phyloP scores from a whole-genome alignment of 805 yeast genomes.

The Candida broadrunensis region DNA sequence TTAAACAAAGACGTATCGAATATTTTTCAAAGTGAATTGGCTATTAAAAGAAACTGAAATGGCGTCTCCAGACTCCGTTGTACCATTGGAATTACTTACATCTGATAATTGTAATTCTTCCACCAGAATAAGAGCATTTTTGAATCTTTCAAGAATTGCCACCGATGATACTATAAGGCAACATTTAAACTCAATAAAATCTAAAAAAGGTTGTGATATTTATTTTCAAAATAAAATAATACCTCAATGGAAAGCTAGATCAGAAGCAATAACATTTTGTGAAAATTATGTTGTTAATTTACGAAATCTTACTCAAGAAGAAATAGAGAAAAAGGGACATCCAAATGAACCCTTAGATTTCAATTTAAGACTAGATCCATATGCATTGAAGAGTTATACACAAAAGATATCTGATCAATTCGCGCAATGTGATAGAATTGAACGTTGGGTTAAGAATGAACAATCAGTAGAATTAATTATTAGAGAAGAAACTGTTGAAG shows the following conservation, averaged over 20 bases:
- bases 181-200: slow-evolving; percentile 30
- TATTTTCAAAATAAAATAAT: slow-evolving; percentile 24
- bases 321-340: neutral
- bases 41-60: neutral
- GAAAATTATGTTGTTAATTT: slow-evolving; percentile 20
- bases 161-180: slow-evolving; percentile 40
- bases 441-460: slow-evolving; percentile 38
- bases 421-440: slow-evolving; percentile 24
- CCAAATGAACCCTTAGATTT: slow-evolving; percentile 8
- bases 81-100: slow-evolving; percentile 12
- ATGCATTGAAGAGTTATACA: slow-evolving; percentile 26
- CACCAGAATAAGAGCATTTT: slow-evolving; percentile 33
- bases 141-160: slow-evolving; percentile 34
- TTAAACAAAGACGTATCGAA: too few relatives aligned
- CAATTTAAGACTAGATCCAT: slow-evolving; percentile 38
- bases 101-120: slow-evolving; percentile 34
- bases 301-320: slow-evolving; percentile 12
- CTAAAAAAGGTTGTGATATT: slow-evolving; percentile 19
- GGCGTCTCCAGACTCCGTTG: neutral
- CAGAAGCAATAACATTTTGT: slow-evolving; percentile 29
- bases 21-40: neutral
- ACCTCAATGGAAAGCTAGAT: slow-evolving; percentile 37
- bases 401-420: slow-evolving; percentile 19
- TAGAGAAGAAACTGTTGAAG: slow-evolving; percentile 26
- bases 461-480: slow-evolving; percentile 30